Conservation (phyloP, 345 rosid genomes). For the Eucalyptus dawsonii region DNA sequence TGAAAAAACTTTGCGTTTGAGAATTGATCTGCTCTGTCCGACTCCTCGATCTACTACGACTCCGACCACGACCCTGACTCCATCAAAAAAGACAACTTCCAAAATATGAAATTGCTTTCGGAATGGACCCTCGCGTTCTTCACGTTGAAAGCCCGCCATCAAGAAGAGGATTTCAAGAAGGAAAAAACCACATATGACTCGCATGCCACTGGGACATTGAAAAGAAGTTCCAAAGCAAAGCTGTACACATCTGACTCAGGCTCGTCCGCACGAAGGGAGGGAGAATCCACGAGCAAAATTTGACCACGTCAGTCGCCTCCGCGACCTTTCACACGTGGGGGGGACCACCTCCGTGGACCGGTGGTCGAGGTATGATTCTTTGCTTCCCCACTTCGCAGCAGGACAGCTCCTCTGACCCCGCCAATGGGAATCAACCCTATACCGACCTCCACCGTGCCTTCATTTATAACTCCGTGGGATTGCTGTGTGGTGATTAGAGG, state of each 20-base stretch:
- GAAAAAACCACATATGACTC: not conserved
- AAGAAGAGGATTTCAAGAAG: not conserved
- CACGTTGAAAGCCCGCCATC: not conserved
- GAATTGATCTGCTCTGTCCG: not conserved
- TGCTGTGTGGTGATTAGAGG: not conserved
- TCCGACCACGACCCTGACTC: not conserved
- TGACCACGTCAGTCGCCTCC: slow-evolving; percentile 1
- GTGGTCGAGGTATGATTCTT: not conserved
- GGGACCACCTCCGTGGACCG: not conserved
- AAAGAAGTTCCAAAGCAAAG: not conserved
- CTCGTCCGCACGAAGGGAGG: not conserved
- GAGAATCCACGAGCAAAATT: not conserved
- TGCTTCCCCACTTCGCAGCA: not conserved
- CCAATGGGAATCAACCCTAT: not conserved
- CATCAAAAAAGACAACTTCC: not conserved
- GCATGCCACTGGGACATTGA: not conserved
- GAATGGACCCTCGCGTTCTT: not conserved
- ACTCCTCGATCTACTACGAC: not conserved
- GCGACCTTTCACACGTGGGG: not conserved
- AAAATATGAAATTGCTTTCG: not conserved
- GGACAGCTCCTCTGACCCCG: not conserved
- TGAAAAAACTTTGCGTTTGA: not conserved
- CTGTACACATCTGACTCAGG: not conserved
- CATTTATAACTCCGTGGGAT: not conserved
- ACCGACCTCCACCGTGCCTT: not conserved